Percentiles rank a stretch among this genome's conserved stretches.
Conservation (phyloP, 345 rosid species). For the Salix viminalis region DNA sequence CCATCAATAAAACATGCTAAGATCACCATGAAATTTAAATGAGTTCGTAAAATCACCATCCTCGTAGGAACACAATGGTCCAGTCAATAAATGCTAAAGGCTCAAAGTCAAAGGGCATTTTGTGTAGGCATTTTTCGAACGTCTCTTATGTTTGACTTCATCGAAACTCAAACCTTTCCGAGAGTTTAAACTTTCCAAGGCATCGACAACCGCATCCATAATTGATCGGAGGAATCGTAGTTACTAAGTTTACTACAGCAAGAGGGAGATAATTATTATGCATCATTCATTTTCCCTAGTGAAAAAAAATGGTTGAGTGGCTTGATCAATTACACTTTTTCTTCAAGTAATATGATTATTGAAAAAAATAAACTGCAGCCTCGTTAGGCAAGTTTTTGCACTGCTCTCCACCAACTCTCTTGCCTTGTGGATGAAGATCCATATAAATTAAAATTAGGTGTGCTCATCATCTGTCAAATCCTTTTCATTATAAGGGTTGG, state of each 20-base stretch:
- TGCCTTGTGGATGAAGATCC: not conserved
- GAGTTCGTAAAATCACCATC: not conserved
- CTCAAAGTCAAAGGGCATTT: not conserved
- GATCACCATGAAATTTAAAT: too few relatives aligned
- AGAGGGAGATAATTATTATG: not conserved
- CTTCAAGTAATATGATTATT: not conserved
- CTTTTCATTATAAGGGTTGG: too few relatives aligned
- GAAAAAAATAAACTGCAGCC: not conserved
- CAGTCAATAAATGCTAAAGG: not conserved
- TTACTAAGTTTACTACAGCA: not conserved
- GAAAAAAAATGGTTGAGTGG: not conserved
- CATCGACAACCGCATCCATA: not conserved
- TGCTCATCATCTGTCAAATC: too few relatives aligned
- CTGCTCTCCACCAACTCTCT: not conserved
- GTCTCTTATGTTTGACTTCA: not conserved
- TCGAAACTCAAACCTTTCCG: not conserved
- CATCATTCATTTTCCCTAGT: not conserved
- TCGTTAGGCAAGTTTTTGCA: not conserved
- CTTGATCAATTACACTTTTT: not conserved
- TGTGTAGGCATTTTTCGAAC: not conserved
- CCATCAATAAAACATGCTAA: too few relatives aligned
- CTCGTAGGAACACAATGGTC: not conserved
- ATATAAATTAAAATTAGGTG: not conserved
- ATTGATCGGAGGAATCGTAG: not conserved
- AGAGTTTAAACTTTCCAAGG: not conserved